A percentile compares a stretch with the other conserved stretches of the same genome.
These are phyloP conservation scores for Mycena venus DNA, from an alignment of 768 basidiomycete genomes.

Conservation along the genomic window DNA sequence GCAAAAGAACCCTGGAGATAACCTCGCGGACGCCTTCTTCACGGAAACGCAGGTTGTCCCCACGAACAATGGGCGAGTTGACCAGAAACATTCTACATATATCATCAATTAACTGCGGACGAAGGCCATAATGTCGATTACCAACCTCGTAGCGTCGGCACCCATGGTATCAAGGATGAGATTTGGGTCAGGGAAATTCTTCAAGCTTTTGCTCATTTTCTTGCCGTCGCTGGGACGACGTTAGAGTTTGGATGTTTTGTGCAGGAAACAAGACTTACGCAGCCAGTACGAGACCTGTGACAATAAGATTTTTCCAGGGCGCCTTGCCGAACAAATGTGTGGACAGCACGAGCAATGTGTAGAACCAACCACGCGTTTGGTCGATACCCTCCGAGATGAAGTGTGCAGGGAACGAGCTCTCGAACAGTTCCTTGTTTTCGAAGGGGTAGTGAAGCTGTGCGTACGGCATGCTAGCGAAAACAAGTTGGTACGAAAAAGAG, in stretches of 20 bases:
- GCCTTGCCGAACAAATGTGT: conserved; percentile 94
- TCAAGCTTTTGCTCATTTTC: conserved; percentile 99
- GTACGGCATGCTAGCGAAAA: conserved; percentile 92
- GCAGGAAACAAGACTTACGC: conserved; percentile 66
- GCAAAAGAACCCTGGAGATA: conserved; percentile 94
- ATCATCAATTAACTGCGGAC: not conserved
- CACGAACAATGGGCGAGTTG: conserved; percentile 98
- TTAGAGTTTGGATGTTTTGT: not conserved
- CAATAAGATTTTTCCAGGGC: conserved; percentile 98
- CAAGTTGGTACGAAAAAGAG: not conserved
- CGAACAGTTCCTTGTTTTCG: conserved; percentile 93
- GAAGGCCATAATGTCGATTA: not conserved
- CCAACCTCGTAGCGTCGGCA: conserved; percentile 92
- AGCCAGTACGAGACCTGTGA: conserved; percentile 95
- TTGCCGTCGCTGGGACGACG: conserved; percentile 83
- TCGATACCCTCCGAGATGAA: conserved; percentile 99
- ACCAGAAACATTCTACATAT: conserved; percentile 91
- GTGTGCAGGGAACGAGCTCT: conserved; percentile 90
- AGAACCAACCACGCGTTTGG: conserved; percentile 99
- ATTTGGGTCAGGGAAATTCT: conserved; percentile 97
- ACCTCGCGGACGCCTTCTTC: conserved; percentile 99
- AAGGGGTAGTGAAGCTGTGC: conserved; percentile 98
- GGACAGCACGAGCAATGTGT: conserved; percentile 95
- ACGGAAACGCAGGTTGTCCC: conserved; percentile 97
- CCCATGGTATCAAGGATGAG: conserved; percentile 92